Percentiles rank a stretch among this genome's conserved stretches.
Conservation (phyloP, 164 flowering plant genomes). For the Chimonanthus salicifolius region DNA sequence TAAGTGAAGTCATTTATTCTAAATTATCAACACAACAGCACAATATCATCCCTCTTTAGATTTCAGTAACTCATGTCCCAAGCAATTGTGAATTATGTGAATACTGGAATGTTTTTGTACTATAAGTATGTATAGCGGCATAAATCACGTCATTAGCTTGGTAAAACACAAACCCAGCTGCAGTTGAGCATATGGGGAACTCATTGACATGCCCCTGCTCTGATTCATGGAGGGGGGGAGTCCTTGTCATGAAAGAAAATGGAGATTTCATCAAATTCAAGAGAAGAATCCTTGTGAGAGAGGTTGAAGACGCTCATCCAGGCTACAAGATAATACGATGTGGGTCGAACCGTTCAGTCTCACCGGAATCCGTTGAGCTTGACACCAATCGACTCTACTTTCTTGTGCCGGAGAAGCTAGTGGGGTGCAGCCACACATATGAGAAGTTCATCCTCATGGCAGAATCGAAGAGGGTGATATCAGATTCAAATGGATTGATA, state of each 20-base stretch:
- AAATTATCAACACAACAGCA: too few relatives aligned
- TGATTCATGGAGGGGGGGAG: not conserved
- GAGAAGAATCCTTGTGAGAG: conserved; percentile 8
- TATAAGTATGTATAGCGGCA: too few relatives aligned
- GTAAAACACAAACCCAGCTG: not conserved
- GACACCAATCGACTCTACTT: conserved; percentile 12
- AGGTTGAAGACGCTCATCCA: conserved; percentile 5
- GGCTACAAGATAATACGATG: conserved; percentile 8
- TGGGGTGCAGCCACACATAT: not conserved
- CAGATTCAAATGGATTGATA: not conserved
- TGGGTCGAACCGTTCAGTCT: conserved; percentile 5
- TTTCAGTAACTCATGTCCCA: too few relatives aligned
- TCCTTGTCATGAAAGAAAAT: conserved; percentile 14
- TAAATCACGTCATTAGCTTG: not conserved
- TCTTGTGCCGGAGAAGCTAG: conserved; percentile 10
- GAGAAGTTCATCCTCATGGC: conserved; percentile 7
- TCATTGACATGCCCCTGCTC: conserved; percentile 3
- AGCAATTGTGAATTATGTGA: too few relatives aligned
- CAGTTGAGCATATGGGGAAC: conserved; percentile 3
- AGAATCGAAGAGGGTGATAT: conserved; percentile 1
- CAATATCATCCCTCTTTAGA: too few relatives aligned
- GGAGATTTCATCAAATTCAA: conserved; percentile 11
- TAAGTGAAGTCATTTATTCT: too few relatives aligned
- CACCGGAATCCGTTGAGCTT: conserved; percentile 6
- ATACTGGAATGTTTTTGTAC: too few relatives aligned